Conservation (phyloP, 106 monocot species). For the Allium cepa region DNA sequence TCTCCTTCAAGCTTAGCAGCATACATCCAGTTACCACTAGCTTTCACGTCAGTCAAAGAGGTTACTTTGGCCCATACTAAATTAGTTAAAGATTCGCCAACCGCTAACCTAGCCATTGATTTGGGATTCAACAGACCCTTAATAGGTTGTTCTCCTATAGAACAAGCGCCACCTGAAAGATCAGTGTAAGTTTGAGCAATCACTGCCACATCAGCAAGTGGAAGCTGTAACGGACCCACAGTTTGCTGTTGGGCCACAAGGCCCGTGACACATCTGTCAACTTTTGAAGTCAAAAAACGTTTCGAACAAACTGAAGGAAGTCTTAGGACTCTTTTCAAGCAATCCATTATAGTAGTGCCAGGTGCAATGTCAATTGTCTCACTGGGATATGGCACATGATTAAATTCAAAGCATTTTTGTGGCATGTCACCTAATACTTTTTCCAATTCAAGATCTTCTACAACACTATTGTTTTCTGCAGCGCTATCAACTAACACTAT, state of each 20-base stretch:
- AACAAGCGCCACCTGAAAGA: constrained; percentile 81
- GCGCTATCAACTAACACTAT: constrained; percentile 62
- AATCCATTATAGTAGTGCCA: constrained; percentile 52
- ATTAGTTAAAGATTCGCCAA: constrained; percentile 93
- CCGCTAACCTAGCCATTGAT: constrained; percentile 83
- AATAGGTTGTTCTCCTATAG: constrained; percentile 91
- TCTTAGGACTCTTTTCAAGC: constrained; percentile 57
- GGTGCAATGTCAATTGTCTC: constrained; percentile 71
- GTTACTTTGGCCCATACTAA: constrained; percentile 92
- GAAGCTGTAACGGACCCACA: constrained; percentile 81
- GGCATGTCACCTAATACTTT: constrained; percentile 98
- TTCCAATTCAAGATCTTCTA: constrained; percentile 83
- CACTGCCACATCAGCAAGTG: constrained; percentile 87
- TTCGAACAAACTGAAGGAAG: constrained; percentile 92
- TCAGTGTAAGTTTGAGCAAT: constrained; percentile 72
- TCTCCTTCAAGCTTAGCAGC: constrained; percentile 98
- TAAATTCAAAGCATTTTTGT: constrained; percentile 73
- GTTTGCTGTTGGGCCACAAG: constrained; percentile 97
- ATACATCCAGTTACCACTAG: constrained; percentile 99
- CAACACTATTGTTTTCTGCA: constrained; percentile 42
- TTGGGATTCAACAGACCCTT: constrained; percentile 77
- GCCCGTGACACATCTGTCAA: constrained; percentile 92
- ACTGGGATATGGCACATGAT: constrained; percentile 13
- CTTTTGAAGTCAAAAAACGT: constrained; percentile 90
- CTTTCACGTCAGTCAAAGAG: constrained; percentile 84